phyloP scores from a whole-genome alignment of 352 stramenopile species.

The Pythium insidiosum region DNA sequence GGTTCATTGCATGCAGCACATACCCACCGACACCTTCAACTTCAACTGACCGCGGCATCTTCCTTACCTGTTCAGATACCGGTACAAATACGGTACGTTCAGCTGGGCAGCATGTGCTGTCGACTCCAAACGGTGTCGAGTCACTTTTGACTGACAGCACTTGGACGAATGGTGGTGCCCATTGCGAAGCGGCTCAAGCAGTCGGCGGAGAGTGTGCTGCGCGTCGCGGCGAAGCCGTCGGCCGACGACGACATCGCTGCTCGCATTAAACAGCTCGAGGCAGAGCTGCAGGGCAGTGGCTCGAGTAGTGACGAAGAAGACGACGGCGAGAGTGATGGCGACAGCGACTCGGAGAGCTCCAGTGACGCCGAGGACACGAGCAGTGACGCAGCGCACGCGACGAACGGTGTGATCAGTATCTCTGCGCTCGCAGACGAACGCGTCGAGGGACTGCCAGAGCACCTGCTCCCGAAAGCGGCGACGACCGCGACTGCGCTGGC shows the following conservation, averaged over 20 bases:
- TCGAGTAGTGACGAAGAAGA: constrained; percentile 13
- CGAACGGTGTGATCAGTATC: constrained; percentile 42
- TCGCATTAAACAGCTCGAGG: constrained; percentile 61
- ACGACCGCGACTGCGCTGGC: constrained; percentile 4
- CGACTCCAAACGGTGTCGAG: no score
- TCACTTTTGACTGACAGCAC: no score
- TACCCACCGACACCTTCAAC: no score
- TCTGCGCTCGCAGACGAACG: constrained; percentile 57
- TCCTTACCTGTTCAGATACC: no score
- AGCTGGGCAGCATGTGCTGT: no score
- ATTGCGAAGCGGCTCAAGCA: constrained; percentile 80
- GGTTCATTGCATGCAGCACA: no score
- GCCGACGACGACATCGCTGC: constrained; percentile 52
- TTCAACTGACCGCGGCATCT: no score
- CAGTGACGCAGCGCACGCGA: neutral
- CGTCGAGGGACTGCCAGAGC: constrained; percentile 50
- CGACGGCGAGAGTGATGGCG: constrained; percentile 4
- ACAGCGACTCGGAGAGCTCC: neutral
- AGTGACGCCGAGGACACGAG: constrained; percentile 4
- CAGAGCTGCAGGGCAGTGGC: constrained; percentile 34
- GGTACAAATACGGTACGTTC: no score
- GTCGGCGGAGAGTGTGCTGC: constrained; percentile 55
- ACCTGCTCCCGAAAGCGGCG: constrained; percentile 34
- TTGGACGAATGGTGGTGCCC: constrained; percentile 74
- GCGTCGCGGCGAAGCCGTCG: constrained; percentile 3